These are phyloP conservation scores for Entomortierella parvispora DNA, from an alignment of 192 early-diverging fungal genomes.

Conservation along the genomic window DNA sequence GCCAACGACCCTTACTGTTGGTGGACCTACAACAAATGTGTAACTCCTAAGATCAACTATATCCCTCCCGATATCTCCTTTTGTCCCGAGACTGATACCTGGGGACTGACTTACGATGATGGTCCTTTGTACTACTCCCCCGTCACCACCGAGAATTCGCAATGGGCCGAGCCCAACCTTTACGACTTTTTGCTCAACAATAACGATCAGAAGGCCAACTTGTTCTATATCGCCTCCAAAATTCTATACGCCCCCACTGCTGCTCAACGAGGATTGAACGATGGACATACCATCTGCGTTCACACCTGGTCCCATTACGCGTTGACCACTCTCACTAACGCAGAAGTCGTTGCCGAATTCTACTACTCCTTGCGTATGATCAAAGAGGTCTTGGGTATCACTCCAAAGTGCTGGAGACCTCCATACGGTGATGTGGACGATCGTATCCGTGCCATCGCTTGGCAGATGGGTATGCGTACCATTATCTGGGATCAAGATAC, in stretches of 20 bases:
- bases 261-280: too few relatives aligned
- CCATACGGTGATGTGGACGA: conserved; percentile 65
- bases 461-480: too few relatives aligned
- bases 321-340: conserved; percentile 50
- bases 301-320: conserved; percentile 65
- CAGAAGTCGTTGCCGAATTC: conserved; percentile 55
- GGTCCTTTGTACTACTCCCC: conserved; percentile 29
- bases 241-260: conserved; percentile 42
- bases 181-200: conserved; percentile 50
- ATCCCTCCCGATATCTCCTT: conserved; percentile 44
- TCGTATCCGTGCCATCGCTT: conserved; percentile 57
- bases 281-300: conserved; percentile 60
- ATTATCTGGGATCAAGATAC: conserved; percentile 37
- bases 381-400: conserved; percentile 50
- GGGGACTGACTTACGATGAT: conserved; percentile 53
- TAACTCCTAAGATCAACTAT: conserved; percentile 25
- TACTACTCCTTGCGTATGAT: conserved; percentile 61
- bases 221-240: conserved; percentile 56
- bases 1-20: too few relatives aligned
- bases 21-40: conserved; percentile 42
- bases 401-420: conserved; percentile 56
- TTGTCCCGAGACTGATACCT: conserved; percentile 44
- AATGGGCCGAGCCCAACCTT: conserved; percentile 47
- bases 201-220: conserved; percentile 50
- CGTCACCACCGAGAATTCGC: conserved; percentile 10